Conservation (phyloP, 345 rosid genomes). For the Euphorbia lathyris region DNA sequence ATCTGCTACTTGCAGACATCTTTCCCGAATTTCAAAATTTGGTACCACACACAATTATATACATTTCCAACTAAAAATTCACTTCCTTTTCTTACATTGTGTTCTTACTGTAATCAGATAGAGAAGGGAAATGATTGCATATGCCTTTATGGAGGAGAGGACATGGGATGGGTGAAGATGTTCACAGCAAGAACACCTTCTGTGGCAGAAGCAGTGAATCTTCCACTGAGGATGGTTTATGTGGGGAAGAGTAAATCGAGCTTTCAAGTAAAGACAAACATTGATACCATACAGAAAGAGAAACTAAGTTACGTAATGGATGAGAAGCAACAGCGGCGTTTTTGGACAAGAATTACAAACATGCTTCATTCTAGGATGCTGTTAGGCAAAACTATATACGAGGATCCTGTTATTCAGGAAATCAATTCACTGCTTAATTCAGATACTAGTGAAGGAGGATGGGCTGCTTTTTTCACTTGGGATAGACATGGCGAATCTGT, state of each 20-base stretch:
- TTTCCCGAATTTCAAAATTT: constrained; percentile 3
- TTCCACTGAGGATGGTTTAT: constrained; percentile 3
- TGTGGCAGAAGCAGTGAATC: background rate
- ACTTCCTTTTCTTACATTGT: background rate
- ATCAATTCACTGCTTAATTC: constrained; percentile 4
- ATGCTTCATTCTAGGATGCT: constrained; percentile 5
- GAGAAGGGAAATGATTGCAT: constrained; percentile 4
- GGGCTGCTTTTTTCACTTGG: constrained; percentile 6
- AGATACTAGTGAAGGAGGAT: background rate
- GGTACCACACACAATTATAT: background rate
- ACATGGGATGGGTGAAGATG: constrained; percentile 18
- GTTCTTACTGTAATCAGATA: background rate
- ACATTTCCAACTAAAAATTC: no score
- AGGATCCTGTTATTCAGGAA: constrained; percentile 7
- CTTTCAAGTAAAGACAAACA: background rate
- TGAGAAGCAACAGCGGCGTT: background rate
- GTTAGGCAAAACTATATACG: constrained; percentile 9
- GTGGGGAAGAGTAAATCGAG: constrained; percentile 7
- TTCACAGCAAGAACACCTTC: constrained; percentile 7
- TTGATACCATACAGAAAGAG: background rate
- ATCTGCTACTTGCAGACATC: constrained; percentile 13
- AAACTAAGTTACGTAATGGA: background rate
- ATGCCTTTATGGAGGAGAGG: constrained; percentile 21
- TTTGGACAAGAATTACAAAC: constrained; percentile 2
- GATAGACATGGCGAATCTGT: background rate